Conservation (phyloP, 371 early-diverging fungal species). For the Mucor piriformis region DNA sequence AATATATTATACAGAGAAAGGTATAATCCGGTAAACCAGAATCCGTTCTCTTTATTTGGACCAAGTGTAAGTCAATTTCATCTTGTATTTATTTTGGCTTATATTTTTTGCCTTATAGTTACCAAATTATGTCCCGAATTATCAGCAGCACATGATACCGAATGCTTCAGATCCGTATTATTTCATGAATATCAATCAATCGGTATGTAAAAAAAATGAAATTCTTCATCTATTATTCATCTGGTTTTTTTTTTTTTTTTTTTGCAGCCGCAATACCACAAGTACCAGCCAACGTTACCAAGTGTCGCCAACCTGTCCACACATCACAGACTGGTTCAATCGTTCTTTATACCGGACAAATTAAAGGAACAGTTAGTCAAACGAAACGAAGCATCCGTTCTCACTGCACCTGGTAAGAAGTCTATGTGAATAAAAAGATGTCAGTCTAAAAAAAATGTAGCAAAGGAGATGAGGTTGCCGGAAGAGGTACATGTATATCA, state of each 20-base stretch:
- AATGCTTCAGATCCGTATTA: conserved; percentile 34
- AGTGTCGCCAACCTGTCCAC: conserved; percentile 71
- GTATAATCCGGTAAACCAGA: neutral
- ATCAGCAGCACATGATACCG: neutral
- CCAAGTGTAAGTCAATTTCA: too few species aligned
- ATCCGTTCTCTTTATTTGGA: too few species aligned
- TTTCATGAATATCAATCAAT: conserved; percentile 25
- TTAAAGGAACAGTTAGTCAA: conserved; percentile 77
- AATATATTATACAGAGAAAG: too few species aligned
- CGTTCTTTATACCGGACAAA: conserved; percentile 83
- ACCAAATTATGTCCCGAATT: neutral
- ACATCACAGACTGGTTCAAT: conserved; percentile 76
- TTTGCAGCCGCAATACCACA: conserved; percentile 73
- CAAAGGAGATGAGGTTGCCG: conserved; percentile 66
- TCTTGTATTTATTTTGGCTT: too few species aligned
- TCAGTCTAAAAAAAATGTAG: conserved; percentile 16
- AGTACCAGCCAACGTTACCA: conserved; percentile 72
- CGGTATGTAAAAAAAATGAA: too few species aligned
- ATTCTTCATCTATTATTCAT: too few species aligned
- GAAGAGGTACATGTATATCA: conserved; percentile 78
- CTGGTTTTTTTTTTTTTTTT: neutral
- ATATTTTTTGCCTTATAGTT: too few species aligned
- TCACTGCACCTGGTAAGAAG: conserved; percentile 58
- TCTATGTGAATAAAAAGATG: neutral
- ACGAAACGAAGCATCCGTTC: conserved; percentile 70